phyloP scores from a whole-genome alignment of 2,329 filamentous ascomycete genomes.

The Colletotrichum siamense region DNA sequence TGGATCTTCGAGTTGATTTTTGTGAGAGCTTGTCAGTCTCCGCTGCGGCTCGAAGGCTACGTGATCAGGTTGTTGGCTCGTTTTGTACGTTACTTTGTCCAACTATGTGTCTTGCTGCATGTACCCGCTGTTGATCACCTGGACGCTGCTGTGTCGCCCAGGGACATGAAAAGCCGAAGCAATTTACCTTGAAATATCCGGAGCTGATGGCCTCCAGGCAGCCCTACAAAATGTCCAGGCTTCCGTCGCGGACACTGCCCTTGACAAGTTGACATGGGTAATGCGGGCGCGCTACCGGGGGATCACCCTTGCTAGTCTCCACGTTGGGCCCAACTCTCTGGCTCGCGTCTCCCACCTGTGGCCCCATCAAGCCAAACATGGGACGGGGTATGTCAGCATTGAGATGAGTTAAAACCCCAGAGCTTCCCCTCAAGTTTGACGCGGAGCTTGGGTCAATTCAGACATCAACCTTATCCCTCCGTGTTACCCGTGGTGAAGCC shows the following conservation, averaged over 20 bases:
- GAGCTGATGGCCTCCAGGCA: neutral
- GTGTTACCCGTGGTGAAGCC: neutral
- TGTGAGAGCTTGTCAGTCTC: neutral
- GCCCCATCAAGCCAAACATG: neutral
- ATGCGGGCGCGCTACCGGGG: neutral
- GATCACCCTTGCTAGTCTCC: neutral
- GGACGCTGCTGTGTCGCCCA: neutral
- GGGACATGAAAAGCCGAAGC: neutral
- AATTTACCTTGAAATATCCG: neutral
- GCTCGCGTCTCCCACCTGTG: neutral
- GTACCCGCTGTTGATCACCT: neutral
- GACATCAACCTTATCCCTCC: neutral
- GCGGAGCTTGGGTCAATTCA: neutral
- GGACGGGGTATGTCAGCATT: neutral
- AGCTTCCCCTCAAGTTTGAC: neutral
- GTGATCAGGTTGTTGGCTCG: accelerated
- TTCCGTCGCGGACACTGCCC: neutral
- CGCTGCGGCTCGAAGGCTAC: neutral
- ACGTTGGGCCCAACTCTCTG: neutral
- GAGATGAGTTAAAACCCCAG: neutral
- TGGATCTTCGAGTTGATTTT: neutral
- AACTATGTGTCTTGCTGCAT: neutral
- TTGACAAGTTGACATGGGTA: neutral
- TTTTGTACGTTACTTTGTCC: neutral
- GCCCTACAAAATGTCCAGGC: neutral